Evolutionary conservation across 2,329 filamentous ascomycete genomes (phyloP), one percentile per base, ranked within the genome.

Genomic region (Aspergillus oerlinghausenensis): DNA sequence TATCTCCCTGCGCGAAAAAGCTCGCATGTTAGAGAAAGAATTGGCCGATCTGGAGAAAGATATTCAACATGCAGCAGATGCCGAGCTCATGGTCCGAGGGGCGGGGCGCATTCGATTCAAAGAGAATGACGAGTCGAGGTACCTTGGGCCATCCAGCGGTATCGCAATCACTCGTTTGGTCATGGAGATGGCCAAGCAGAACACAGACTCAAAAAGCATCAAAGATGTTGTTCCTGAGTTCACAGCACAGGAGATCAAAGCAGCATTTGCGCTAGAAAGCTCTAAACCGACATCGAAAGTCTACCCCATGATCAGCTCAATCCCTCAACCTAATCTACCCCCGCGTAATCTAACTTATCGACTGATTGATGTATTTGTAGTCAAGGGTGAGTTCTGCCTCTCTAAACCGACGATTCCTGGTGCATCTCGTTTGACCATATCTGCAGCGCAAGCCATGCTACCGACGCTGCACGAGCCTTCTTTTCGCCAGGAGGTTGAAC

Each of bases 181-280:
- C 10, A 97, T 99, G 89, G 92, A 97, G 72, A 86, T 96, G 74
- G 93, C 93, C 53, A 97, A 96, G 76, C 88, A 92, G 61, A 96
- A 93, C 68, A 95, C 92, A 26, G 89, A 94, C 67, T 88, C 91
- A 4, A 90, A 92, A 73, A 91, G 88, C 63, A 97, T 97, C 70
- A 92, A 91, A 56, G 92, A 97, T 64, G 86, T 97, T 51, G 90
- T 97, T 32, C 90, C 92, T 3, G 88, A 92, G 83, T 70, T 85
- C 76, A 73, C 85, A 73, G 69, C 86, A 76, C 76, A 84, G 79
- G 77, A 85, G 70, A 80, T 88, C 77, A 80, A 88, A 83, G 83
- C 88, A 78, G 78, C 90, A 76, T 76, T 87, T 77, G 67, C 80
- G 65, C 70, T 85, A 80, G 79, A 95, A 82, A 81, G 84, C 64